These are phyloP conservation scores for Epichloe sp. DNA, from an alignment of 2,329 filamentous ascomycete species.

Conservation along the genomic window DNA sequence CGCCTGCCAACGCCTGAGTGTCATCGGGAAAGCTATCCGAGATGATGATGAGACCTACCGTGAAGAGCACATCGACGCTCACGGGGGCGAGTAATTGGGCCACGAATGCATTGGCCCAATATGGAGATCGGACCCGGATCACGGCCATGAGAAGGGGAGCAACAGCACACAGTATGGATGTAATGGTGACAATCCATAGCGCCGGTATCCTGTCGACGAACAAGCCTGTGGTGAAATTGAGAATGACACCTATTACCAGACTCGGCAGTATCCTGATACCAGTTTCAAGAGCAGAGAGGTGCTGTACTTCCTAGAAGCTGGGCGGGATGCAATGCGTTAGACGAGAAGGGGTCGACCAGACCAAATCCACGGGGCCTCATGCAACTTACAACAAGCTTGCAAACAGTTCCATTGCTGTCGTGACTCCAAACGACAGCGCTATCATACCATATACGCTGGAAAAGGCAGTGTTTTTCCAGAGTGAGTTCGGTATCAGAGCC, in stretches of 20 bases:
- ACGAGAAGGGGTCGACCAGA: background rate
- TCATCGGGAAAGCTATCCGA: constrained; percentile 40
- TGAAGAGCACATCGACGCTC: constrained; percentile 37
- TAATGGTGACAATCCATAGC: constrained; percentile 24
- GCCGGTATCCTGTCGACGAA: constrained; percentile 29
- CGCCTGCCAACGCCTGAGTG: constrained; percentile 45
- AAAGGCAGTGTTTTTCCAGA: constrained; percentile 47
- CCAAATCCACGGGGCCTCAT: background rate
- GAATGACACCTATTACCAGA: constrained; percentile 27
- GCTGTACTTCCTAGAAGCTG: constrained; percentile 38
- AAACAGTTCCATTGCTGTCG: constrained; percentile 34
- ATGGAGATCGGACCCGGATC: constrained; percentile 32
- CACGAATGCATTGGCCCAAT: constrained; percentile 35
- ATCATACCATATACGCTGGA: constrained; percentile 39
- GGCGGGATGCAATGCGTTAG: background rate
- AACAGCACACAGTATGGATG: constrained; percentile 27
- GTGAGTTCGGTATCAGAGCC: constrained; percentile 47
- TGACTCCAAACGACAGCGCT: constrained; percentile 29
- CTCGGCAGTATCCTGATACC: constrained; percentile 33
- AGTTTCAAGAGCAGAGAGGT: constrained; percentile 29
- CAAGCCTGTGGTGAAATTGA: constrained; percentile 32
- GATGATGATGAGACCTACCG: constrained; percentile 40
- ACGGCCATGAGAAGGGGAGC: constrained; percentile 43
- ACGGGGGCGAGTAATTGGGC: constrained; percentile 29
- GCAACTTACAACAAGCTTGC: constrained; percentile 32